Evolutionary conservation across 2,329 filamentous ascomycete genomes (phyloP), one percentile per base, ranked within the genome.

Genomic region (Aspergillus tanneri): DNA sequence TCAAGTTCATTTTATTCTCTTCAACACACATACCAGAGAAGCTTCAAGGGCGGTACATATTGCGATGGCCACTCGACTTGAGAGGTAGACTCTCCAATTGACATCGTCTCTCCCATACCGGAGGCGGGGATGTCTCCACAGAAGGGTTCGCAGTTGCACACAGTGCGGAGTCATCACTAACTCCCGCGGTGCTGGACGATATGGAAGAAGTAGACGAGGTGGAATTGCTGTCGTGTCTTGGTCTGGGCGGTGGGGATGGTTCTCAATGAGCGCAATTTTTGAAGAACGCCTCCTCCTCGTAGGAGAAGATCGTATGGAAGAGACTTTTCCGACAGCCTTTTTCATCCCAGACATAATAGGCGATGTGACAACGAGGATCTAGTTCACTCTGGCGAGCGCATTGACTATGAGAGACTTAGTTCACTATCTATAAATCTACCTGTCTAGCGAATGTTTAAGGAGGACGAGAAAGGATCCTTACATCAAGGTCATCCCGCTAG

Each of bases 331-430:
- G 9, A 14, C 16, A 12, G 24, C 19, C 21, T 5, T 43, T 34
- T 12, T 43, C 41, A 14, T 43, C 28, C 23, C 41, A 27, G 5
- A 32, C 18, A 14, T n/a, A 32, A 28, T 23, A 43, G 3, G 41
- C 35, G 19, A 43, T 43, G 11, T 43, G 41, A n/a, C 41, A 18
- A 24, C 41, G 23, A n/a, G 16, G 11, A 21, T 43, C 41, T 3
- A 43, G 28, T 8, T 28, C 25, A 14, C 18, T 34, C 18, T 30
- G 27, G 28, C 35, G 41, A 6, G 41, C 41, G 7, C 18, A 12
- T 3, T 43, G 41, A 9, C 41, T 38, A 11, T 19, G 16, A 19
- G 18, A 6, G n/a, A n/a, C n/a, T n/a, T n/a, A n/a, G n/a, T n/a
- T n/a, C n/a, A n/a, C n/a, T n/a, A n/a, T n/a, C n/a, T n/a, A n/a